Base-by-base conservation (phyloP, 257 asterid genomes). In the Ligustrum vulgare region DNA sequence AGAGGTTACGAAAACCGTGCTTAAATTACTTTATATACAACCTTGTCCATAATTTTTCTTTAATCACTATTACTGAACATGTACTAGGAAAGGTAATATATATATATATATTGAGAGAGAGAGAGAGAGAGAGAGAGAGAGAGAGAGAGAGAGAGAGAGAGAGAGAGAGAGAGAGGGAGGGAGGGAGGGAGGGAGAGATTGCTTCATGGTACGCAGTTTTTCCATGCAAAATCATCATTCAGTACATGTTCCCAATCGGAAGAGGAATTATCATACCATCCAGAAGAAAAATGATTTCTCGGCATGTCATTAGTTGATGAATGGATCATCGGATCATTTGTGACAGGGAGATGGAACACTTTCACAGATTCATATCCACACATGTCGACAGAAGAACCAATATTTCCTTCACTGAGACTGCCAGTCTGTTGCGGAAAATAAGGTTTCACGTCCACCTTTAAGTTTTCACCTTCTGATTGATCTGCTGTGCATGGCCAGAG, bases 201-300 rank as follows among this genome's bases (percentile, higher is more conserved):
- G 49, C 16, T 10, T 41, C 49, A 41, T 41, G 49, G 6, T 20
- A 8, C 64, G 47, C 65, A 67, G 39, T 74, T 67, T 25, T 80
- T 88, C 90, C 89, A 88, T 8, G 88, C 74, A 56, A 81, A 70
- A 16, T 91, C 96, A 72, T 94, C 98, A 77, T 86, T 89, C 74
- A 78, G 70, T 0, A 94, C 91, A 81, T 92, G 98, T 73, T 94
- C 98, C 98, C 98, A 94, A 51, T 92, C 98, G 0, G 96, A 92
- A 12, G 97, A 87, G 70, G 88, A 79, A 72, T 85, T 82, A 67
- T 83, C 94, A 64, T 54, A 84, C 82, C 83, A 83, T 65, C 89
- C 88, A 1, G 80, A 16, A 37, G 79, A 80, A 73, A 39, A 54
- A 15, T 69, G 85, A 75, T 64, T 72, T 41, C 67, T 76, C 72